A percentile compares a stretch with the other conserved stretches of the same genome.
Evolutionary conservation across 176 grass and related monocot genomes (phyloP).

Genomic region (Calamus simplicifolius): DNA sequence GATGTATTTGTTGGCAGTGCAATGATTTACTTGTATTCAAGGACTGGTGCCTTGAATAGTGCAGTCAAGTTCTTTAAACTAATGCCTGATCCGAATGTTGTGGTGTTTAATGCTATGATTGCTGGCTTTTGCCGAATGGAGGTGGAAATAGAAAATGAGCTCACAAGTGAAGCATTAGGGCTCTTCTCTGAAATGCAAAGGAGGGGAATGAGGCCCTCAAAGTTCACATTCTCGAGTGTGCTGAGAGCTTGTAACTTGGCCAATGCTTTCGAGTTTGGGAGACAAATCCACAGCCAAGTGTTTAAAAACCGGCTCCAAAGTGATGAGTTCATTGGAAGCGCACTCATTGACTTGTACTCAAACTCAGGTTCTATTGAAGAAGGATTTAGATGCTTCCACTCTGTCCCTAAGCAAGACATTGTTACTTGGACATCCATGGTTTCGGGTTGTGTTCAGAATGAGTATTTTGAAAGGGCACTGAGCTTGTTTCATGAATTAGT

Average conservation of each 20-base stretch:
- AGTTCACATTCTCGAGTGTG: slow-evolving; percentile 59
- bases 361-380: slow-evolving; percentile 40
- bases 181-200: slow-evolving; percentile 52
- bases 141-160: slow-evolving; percentile 15
- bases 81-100: slow-evolving; percentile 49
- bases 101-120: slow-evolving; percentile 71
- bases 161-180: slow-evolving; percentile 13
- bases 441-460: slow-evolving; percentile 55
- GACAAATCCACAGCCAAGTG: slow-evolving; percentile 52
- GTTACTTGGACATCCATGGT: slow-evolving; percentile 71
- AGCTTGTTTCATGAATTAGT: slow-evolving; percentile 44
- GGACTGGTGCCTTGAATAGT: slow-evolving; percentile 28
- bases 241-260: slow-evolving; percentile 35
- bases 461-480: slow-evolving; percentile 44
- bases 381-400: slow-evolving; percentile 51
- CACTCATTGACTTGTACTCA: slow-evolving; percentile 58
- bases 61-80: slow-evolving; percentile 40
- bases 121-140: slow-evolving; percentile 39
- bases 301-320: slow-evolving; percentile 37
- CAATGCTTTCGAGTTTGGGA: slow-evolving; percentile 40
- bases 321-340: slow-evolving; percentile 55
- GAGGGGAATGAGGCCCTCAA: slow-evolving; percentile 47
- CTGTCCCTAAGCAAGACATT: slow-evolving; percentile 41
- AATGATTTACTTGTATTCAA: slow-evolving; percentile 56
- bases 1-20: slow-evolving; percentile 48